Conservation (phyloP, 805 yeast genomes). For the Candida tammaniensis region DNA sequence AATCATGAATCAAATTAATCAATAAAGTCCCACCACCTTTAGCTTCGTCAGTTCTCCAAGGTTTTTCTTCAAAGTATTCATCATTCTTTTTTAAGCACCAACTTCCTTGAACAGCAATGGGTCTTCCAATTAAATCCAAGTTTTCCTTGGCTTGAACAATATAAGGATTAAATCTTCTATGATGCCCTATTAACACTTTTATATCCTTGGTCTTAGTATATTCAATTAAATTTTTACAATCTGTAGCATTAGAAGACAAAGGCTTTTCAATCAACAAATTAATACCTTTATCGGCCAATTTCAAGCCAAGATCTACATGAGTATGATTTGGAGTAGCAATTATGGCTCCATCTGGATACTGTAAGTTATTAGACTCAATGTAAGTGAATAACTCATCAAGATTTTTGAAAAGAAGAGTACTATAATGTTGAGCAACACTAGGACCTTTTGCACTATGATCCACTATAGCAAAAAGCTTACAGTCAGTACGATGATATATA, state of each 20-base stretch:
- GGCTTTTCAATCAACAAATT: conserved; percentile 42
- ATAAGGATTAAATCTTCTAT: conserved; percentile 41
- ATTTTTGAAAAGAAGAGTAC: conserved; percentile 21
- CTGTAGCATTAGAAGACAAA: conserved; percentile 31
- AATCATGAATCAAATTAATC: conserved; percentile 41
- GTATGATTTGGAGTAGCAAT: conserved; percentile 43
- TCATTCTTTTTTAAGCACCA: conserved; percentile 39
- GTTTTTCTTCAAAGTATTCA: conserved; percentile 31
- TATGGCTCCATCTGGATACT: conserved; percentile 38
- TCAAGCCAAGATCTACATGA: conserved; percentile 31
- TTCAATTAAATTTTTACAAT: conserved; percentile 29
- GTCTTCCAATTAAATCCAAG: conserved; percentile 26
- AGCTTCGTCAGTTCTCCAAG: conserved; percentile 35
- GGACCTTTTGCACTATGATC: conserved; percentile 32
- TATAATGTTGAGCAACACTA: conserved; percentile 24
- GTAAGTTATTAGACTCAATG: conserved; percentile 20
- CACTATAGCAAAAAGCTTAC: conserved; percentile 31
- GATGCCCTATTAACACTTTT: conserved; percentile 39
- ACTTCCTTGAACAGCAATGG: conserved; percentile 39
- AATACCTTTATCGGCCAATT: conserved; percentile 34
- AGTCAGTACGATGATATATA: conserved; percentile 20
- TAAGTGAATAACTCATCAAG: conserved; percentile 25
- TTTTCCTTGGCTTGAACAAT: conserved; percentile 36
- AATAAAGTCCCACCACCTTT: conserved; percentile 41
- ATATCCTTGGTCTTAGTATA: conserved; percentile 17